Evolutionary conservation across 1,284 basidiomycete genomes (phyloP).

Genomic region (Cyathus pygmaeus): DNA sequence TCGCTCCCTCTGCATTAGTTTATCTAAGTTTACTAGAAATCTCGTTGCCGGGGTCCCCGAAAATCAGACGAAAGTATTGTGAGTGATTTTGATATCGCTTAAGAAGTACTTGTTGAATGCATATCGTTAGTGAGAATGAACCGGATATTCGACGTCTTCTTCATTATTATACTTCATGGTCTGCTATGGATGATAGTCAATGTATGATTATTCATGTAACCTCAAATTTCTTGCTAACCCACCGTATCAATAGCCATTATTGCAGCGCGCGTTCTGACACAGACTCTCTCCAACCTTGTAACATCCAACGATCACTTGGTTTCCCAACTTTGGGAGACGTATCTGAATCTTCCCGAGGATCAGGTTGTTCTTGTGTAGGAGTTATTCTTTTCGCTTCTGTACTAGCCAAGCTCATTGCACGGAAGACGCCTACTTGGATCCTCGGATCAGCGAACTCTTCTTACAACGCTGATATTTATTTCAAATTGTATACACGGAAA

Average conservation of each 20-base stretch:
- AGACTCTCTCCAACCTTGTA: conserved; percentile 79
- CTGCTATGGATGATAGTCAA: conserved; percentile 60
- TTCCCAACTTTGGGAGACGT: conserved; percentile 67
- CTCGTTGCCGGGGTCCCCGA: conserved; percentile 71
- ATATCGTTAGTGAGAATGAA: conserved; percentile 65
- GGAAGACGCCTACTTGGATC: conserved; percentile 78
- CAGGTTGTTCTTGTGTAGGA: conserved; percentile 81
- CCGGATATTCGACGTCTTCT: conserved; percentile 66
- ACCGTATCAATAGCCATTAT: conserved; percentile 55
- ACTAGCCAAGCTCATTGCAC: conserved; percentile 21
- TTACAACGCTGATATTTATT: conserved; percentile 76
- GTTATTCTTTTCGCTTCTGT: conserved; percentile 10
- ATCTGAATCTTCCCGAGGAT: conserved; percentile 75
- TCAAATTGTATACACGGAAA: conserved; percentile 75
- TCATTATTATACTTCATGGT: conserved; percentile 78
- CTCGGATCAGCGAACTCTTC: conserved; percentile 68
- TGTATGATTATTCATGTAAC: conserved; percentile 50
- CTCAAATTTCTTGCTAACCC: conserved; percentile 2
- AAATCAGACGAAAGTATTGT: conserved; percentile 78
- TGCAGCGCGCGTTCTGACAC: conserved; percentile 68
- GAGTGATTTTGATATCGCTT: conserved; percentile 40
- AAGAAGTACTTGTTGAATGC: conserved; percentile 10
- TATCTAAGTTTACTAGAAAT: conserved; percentile 83
- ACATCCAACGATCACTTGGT: conserved; percentile 72
- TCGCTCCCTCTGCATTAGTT: conserved; percentile 51